phyloP scores from a whole-genome alignment of 2,329 filamentous ascomycete species.

The Fusarium ramigenum region DNA sequence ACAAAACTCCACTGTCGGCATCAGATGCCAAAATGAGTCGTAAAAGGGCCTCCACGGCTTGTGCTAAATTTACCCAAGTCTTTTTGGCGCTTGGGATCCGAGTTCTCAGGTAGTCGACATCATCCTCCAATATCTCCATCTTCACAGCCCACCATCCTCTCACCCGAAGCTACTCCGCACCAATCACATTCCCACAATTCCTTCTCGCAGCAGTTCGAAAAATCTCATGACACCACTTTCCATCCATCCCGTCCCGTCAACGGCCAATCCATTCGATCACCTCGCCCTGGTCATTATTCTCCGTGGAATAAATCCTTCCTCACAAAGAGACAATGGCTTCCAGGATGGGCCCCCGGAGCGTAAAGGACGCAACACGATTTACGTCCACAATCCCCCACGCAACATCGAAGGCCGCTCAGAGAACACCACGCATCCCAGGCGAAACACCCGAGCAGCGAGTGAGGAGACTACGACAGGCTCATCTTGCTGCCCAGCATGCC shows the following conservation, averaged over 20 bases:
- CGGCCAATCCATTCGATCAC: background rate
- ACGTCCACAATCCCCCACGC: slow-evolving; percentile 68
- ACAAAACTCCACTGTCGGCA: background rate
- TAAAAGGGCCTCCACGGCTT: background rate
- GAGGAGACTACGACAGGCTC: slow-evolving; percentile 72
- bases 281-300: background rate
- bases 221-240: slow-evolving; percentile 51
- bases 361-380: slow-evolving; percentile 81
- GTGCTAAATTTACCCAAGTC: background rate
- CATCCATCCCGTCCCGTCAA: slow-evolving; percentile 38
- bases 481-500: slow-evolving; percentile 71
- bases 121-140: background rate
- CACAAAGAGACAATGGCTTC: slow-evolving; percentile 51
- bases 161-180: slow-evolving; percentile 49
- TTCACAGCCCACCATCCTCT: slow-evolving; percentile 30
- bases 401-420: slow-evolving; percentile 63
- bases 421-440: slow-evolving; percentile 48
- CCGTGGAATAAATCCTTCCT: background rate
- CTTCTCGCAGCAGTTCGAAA: slow-evolving; percentile 42
- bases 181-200: slow-evolving; percentile 49
- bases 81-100: background rate
- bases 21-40: background rate
- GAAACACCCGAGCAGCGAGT: slow-evolving; percentile 78
- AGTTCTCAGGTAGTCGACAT: background rate
- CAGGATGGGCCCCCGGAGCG: slow-evolving; percentile 68